Base-by-base conservation (phyloP, 345 rosid species). In the Syzygium aqueum region DNA sequence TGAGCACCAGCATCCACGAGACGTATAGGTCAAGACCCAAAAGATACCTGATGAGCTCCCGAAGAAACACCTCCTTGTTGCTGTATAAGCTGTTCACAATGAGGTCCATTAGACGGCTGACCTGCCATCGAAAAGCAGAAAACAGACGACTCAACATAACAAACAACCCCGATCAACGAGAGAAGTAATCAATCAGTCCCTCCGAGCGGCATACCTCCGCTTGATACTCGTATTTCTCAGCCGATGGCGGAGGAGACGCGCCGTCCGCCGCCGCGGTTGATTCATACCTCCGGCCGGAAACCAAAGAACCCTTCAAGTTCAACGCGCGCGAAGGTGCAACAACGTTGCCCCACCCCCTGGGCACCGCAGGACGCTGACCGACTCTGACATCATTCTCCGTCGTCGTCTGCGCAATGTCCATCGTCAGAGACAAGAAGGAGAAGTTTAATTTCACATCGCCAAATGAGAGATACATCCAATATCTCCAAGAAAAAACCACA, bases 81-180 rank as follows among this genome's bases (percentile, higher is more conserved):
- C 98, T 95, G 93, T 97, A 97, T 89, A 97, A 90, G 93, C 96
- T 93, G 91, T 97, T 96, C 86, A 97, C 99, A 84, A 97, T 96
- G 86, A 97, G 97, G 94, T 97, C 99, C 99, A 97, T 96, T 80
- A 97, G 97, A 22, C 99, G 98, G 88, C 99, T 97, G 87, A 97
- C 99, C 99, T 97, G 96, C 86, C 87, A 65, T 63, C 10, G 2
- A 19, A 57, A 53, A 84, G 43, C 5, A 21, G 7, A 43, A 84
- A 27, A 43, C 25, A 84, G 2, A 12, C 65, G 6, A 53, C 57
- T 84, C 21, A 84, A 57, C 57, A 57, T 43, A 53, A 30, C 57
- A 14, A 6, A 53, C 63, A 84, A 30, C 16, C 65, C 46, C 25
- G 11, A 30, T 22, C 61, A 53, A 84, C 23, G 46, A 19, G 27